Percentiles rank a stretch among this genome's conserved stretches.
phyloP scores from a whole-genome alignment of 2,329 filamentous ascomycete species.

The Colletotrichum sp. region DNA sequence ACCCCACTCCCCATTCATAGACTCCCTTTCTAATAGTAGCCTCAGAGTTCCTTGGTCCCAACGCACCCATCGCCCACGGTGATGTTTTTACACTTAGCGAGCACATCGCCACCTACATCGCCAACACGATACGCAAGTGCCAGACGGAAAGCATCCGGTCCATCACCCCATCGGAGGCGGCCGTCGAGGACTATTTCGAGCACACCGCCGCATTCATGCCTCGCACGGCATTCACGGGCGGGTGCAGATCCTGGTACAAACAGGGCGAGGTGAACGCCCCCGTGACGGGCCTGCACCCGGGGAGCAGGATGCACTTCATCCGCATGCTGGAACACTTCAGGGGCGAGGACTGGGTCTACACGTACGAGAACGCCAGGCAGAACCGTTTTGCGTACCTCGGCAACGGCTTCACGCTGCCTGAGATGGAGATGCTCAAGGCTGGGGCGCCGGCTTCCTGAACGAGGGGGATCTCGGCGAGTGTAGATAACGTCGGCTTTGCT shows the following conservation, averaged over 20 bases:
- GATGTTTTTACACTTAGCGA: conserved; percentile 56
- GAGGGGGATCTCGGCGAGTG: not conserved
- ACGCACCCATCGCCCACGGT: conserved; percentile 55
- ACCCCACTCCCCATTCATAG: not conserved
- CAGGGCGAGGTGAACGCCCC: conserved; percentile 45
- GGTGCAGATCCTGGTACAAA: conserved; percentile 59
- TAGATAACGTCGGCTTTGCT: not conserved
- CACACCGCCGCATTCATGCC: conserved; percentile 58
- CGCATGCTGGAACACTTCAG: conserved; percentile 56
- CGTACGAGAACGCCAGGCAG: conserved; percentile 38
- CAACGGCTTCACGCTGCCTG: conserved; percentile 56
- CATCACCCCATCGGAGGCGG: conserved; percentile 48
- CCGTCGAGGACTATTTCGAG: conserved; percentile 56
- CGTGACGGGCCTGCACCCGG: conserved; percentile 56
- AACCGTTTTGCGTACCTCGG: conserved; percentile 59
- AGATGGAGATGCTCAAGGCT: conserved; percentile 30
- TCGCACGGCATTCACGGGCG: conserved; percentile 53
- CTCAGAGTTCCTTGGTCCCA: conserved; percentile 57
- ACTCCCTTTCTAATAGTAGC: not conserved
- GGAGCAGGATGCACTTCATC: conserved; percentile 57
- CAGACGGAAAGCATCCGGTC: conserved; percentile 56
- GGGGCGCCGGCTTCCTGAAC: not conserved
- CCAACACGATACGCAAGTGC: conserved; percentile 51
- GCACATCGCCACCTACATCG: conserved; percentile 58
- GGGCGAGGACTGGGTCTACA: conserved; percentile 59